These are phyloP conservation scores for Colletotrichum cordylinicola DNA, from an alignment of 2,329 filamentous ascomycete genomes.

Conservation along the genomic window DNA sequence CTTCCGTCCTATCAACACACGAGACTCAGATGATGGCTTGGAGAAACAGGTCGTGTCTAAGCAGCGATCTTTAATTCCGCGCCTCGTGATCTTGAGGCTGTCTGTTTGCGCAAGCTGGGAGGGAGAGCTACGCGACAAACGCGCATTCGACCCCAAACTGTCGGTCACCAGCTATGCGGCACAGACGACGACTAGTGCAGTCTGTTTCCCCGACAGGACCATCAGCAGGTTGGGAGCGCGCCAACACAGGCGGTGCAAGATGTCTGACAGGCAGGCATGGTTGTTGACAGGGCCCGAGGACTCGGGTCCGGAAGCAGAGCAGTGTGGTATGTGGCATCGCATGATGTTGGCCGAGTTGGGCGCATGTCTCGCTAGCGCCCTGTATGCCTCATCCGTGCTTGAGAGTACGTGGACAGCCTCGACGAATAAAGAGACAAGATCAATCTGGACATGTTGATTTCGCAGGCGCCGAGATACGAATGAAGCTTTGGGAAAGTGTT, in stretches of 20 bases:
- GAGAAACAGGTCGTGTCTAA: not conserved
- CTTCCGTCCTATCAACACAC: not conserved
- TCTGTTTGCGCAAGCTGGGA: not conserved
- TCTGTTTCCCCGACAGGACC: not conserved
- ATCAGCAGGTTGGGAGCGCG: not conserved
- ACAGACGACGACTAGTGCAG: not conserved
- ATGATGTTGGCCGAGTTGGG: constrained; percentile 5
- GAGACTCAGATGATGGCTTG: not conserved
- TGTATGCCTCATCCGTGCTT: not conserved
- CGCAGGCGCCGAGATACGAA: not conserved
- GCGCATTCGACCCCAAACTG: not conserved
- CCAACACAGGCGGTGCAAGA: not conserved
- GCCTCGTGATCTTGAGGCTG: not conserved
- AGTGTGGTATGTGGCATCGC: constrained; percentile 9
- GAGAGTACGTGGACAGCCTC: not conserved
- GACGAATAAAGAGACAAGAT: not conserved
- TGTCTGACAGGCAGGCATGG: not conserved
- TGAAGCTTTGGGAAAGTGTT: not conserved
- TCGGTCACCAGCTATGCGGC: not conserved
- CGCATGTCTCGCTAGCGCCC: not conserved
- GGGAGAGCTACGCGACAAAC: not conserved
- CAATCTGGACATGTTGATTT: not conserved
- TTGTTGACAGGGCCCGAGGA: constrained; percentile 5
- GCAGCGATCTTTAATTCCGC: not conserved
- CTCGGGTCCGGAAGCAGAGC: constrained; percentile 7